phyloP scores from a whole-genome alignment of 495 filamentous ascomycete species.

The Alectoria sarmentosa region DNA sequence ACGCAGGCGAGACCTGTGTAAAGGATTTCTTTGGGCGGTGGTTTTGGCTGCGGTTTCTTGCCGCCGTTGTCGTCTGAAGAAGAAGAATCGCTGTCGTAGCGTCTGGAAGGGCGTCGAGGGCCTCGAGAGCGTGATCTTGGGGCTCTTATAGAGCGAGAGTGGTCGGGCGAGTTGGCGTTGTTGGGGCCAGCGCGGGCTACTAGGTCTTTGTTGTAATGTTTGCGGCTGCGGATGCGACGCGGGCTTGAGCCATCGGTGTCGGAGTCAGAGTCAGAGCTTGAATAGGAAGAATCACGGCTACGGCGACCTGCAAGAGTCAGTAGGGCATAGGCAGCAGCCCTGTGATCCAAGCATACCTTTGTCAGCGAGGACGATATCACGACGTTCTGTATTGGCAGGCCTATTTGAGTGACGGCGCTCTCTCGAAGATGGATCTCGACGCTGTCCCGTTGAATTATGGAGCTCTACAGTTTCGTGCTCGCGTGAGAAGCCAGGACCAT shows the following conservation, averaged over 20 bases:
- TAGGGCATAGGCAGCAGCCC: neutral
- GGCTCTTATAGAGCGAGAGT: neutral
- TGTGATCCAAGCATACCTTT: neutral
- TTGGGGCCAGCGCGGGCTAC: neutral
- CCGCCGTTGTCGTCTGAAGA: constrained; percentile 2
- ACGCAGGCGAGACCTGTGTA: constrained; percentile 20
- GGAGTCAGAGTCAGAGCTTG: neutral
- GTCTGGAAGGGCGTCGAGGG: neutral
- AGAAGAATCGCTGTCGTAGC: neutral
- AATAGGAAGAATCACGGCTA: neutral
- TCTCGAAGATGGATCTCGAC: neutral
- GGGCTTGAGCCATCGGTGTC: constrained; percentile 4
- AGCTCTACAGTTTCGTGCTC: neutral
- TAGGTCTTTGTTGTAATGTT: neutral
- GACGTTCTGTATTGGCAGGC: neutral
- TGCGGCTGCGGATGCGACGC: constrained; percentile 1
- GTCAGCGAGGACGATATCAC: neutral
- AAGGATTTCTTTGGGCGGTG: constrained; percentile 20
- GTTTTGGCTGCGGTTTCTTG: constrained; percentile 7
- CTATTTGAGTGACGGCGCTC: neutral
- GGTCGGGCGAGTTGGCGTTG: neutral
- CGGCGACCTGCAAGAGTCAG: neutral
- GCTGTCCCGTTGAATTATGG: neutral
- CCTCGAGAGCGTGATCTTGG: neutral
- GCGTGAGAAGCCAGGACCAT: neutral